These are phyloP conservation scores for Phytophthora nicotianae DNA, from an alignment of 352 stramenopile species.

Conservation along the genomic window DNA sequence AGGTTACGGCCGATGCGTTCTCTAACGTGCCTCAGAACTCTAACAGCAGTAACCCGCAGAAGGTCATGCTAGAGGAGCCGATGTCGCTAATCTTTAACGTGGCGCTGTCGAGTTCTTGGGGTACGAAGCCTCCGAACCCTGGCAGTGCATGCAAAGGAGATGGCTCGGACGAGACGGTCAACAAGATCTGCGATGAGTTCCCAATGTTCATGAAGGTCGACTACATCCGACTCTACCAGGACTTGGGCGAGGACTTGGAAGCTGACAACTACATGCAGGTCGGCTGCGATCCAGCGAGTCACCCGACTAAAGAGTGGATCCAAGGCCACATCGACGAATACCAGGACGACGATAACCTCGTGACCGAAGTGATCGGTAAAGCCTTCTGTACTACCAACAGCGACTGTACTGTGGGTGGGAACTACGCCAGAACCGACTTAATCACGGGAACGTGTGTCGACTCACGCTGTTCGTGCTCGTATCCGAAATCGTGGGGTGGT, in stretches of 20 bases:
- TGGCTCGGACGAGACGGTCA: conserved; percentile 44
- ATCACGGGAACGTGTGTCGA: conserved; percentile 51
- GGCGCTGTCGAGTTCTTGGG: conserved; percentile 85
- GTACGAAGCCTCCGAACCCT: conserved; percentile 34
- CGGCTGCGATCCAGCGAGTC: conserved; percentile 42
- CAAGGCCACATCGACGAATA: conserved; percentile 49
- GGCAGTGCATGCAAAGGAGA: conserved; percentile 31
- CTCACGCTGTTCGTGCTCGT: conserved; percentile 51
- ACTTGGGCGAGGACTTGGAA: conserved; percentile 39
- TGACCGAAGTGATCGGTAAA: conserved; percentile 39
- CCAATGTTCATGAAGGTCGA: conserved; percentile 81
- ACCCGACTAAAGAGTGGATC: conserved; percentile 54
- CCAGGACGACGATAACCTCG: conserved; percentile 48
- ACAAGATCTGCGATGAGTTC: conserved; percentile 58
- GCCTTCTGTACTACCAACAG: conserved; percentile 48
- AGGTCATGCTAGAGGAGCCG: conserved; percentile 91
- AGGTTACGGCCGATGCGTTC: conserved; percentile 67
- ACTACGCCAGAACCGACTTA: conserved; percentile 29
- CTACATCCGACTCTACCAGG: conserved; percentile 89
- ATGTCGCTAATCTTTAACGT: conserved; percentile 95
- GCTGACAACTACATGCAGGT: conserved; percentile 42
- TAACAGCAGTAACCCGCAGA: conserved; percentile 61
- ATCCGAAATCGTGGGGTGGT: conserved; percentile 50
- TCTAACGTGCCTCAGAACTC: conserved; percentile 42
- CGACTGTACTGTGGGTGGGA: conserved; percentile 51